A percentile compares a stretch with the other conserved stretches of the same genome.
phyloP scores from a whole-genome alignment of 306 rosid genomes.

The Lablab purpureus region DNA sequence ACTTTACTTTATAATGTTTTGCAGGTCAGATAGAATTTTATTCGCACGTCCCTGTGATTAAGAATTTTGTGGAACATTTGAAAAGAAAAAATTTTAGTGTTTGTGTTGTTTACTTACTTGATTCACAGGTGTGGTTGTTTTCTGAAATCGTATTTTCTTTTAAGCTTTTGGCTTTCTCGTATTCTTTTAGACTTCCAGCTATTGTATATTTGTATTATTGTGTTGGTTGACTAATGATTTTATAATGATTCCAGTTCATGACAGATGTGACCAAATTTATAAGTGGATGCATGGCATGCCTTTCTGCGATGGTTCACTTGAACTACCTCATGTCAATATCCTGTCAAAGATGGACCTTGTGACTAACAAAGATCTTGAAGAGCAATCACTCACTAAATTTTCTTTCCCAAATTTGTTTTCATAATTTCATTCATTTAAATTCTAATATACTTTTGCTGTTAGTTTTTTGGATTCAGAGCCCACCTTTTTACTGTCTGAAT shows the following conservation, averaged over 20 bases:
- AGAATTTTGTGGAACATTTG: conserved; percentile 90
- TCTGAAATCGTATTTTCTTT: conserved; percentile 9
- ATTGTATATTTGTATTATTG: background rate
- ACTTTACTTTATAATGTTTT: conserved; percentile 40
- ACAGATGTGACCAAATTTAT: conserved; percentile 90
- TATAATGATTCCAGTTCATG: conserved; percentile 60
- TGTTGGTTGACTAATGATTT: conserved; percentile 32
- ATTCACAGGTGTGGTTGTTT: conserved; percentile 77
- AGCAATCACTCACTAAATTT: conserved; percentile 51
- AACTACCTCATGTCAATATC: conserved; percentile 90
- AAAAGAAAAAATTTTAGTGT: conserved; percentile 74
- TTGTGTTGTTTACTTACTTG: conserved; percentile 89
- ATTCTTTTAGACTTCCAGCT: conserved; percentile 7
- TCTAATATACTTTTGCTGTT: conserved; percentile 32
- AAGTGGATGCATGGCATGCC: conserved; percentile 92
- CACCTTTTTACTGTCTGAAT: conserved; percentile 69
- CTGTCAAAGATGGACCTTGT: conserved; percentile 98
- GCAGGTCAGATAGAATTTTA: conserved; percentile 94
- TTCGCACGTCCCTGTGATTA: conserved; percentile 87
- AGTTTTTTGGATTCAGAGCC: conserved; percentile 92
- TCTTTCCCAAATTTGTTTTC: conserved; percentile 18
- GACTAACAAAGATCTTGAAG: conserved; percentile 75
- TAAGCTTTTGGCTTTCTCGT: conserved; percentile 15
- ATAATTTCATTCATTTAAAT: conserved; percentile 14
- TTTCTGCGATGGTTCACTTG: conserved; percentile 93